Evolutionary conservation across 2,329 filamentous ascomycete species (phyloP).

Genomic region (Delphinella strobiligena): DNA sequence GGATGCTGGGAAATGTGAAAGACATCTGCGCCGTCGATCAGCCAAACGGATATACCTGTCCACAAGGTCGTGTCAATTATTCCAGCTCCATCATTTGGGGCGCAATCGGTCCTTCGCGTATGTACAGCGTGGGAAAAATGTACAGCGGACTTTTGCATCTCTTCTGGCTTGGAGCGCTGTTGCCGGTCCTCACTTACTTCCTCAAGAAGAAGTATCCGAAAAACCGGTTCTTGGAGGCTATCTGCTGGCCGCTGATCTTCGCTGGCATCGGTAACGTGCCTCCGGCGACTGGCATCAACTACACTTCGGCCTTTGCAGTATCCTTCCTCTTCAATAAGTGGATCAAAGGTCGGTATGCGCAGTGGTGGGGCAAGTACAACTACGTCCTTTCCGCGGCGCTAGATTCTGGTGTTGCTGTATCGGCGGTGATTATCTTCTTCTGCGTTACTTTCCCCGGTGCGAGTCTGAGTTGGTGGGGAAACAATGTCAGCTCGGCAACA

Average conservation of each 20-base stretch:
- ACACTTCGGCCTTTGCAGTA: slow-evolving; percentile 43
- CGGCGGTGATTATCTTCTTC: slow-evolving; percentile 79
- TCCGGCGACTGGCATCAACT: slow-evolving; percentile 70
- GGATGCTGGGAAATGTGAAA: slow-evolving; percentile 72
- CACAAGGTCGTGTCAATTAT: slow-evolving; percentile 77
- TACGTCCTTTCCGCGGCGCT: slow-evolving; percentile 79
- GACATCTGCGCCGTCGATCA: slow-evolving; percentile 67
- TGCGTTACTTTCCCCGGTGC: slow-evolving; percentile 68
- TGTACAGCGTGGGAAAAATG: slow-evolving; percentile 65
- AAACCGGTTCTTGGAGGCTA: slow-evolving; percentile 12
- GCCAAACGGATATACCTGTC: slow-evolving; percentile 78
- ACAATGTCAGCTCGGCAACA: slow-evolving; percentile 43
- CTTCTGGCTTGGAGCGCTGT: slow-evolving; percentile 37
- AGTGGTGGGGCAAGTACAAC: slow-evolving; percentile 86
- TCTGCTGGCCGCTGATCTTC: slow-evolving; percentile 56
- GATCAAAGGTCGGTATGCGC: slow-evolving; percentile 53
- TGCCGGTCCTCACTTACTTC: slow-evolving; percentile 32
- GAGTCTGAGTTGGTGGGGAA: slow-evolving; percentile 74
- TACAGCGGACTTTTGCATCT: slow-evolving; percentile 46
- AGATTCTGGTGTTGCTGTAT: slow-evolving; percentile 72
- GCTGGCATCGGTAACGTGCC: slow-evolving; percentile 58
- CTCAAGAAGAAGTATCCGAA: slow-evolving; percentile 25
- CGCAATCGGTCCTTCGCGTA: slow-evolving; percentile 65
- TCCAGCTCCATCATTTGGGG: slow-evolving; percentile 85
- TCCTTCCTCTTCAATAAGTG: slow-evolving; percentile 58